These are phyloP conservation scores for Blepharisma japonicum DNA, from an alignment of 73 alveolate genomes.

Conservation along the genomic window DNA sequence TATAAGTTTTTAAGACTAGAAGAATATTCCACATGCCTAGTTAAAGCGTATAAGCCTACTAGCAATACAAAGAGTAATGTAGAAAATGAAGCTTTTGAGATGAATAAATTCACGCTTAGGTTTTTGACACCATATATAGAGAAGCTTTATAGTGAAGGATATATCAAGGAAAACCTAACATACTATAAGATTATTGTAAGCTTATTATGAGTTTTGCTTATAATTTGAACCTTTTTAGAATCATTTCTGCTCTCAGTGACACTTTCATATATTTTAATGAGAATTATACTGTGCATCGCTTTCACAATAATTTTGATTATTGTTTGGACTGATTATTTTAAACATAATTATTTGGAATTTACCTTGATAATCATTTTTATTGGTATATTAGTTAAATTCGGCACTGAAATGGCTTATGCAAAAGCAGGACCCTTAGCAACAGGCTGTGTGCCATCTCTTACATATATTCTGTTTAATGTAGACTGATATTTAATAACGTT, in stretches of 20 bases:
- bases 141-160: background rate
- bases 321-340: background rate
- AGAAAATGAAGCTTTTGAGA: background rate
- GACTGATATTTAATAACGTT: background rate
- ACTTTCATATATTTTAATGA: background rate
- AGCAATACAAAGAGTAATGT: background rate
- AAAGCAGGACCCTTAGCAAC: constrained; percentile 32
- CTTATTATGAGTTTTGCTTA: background rate
- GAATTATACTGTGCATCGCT: constrained; percentile 13
- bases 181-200: background rate
- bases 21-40: background rate
- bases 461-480: constrained; percentile 26
- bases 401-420: constrained; percentile 10
- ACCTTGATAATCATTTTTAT: background rate
- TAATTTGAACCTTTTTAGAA: background rate
- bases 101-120: background rate
- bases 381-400: constrained; percentile 13
- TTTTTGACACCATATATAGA: background rate
- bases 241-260: background rate
- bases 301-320: background rate
- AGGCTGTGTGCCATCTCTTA: background rate
- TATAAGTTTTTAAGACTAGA: background rate
- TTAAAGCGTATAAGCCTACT: background rate
- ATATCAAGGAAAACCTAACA: background rate
- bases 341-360: background rate